phyloP scores from a whole-genome alignment of 2,329 filamentous ascomycete genomes.

The Penicillium capsulatum region DNA sequence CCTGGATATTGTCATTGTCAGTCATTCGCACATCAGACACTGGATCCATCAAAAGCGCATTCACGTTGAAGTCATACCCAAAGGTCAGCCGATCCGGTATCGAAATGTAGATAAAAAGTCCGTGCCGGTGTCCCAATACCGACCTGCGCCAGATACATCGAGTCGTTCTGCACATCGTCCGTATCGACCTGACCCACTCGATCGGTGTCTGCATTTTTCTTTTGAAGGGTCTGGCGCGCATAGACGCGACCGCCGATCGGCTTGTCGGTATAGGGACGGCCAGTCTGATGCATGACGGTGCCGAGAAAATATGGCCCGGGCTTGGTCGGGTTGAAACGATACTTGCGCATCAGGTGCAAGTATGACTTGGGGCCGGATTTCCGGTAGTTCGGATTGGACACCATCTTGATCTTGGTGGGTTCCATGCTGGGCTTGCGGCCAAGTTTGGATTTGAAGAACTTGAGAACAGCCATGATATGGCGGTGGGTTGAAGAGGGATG shows the following conservation, averaged over 20 bases:
- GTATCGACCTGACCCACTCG: slow-evolving; percentile 52
- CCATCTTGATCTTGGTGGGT: slow-evolving; percentile 46
- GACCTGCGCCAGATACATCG: slow-evolving; percentile 61
- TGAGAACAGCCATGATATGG: slow-evolving; percentile 9
- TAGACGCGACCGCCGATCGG: slow-evolving; percentile 49
- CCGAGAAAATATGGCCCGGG: slow-evolving; percentile 58
- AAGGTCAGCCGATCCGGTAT: slow-evolving; percentile 66
- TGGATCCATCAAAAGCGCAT: background rate
- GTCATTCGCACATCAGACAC: background rate
- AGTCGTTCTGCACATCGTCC: slow-evolving; percentile 64
- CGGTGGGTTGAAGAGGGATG: background rate
- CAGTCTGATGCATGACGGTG: slow-evolving; percentile 48
- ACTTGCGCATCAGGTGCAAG: slow-evolving; percentile 58
- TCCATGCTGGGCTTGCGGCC: slow-evolving; percentile 28
- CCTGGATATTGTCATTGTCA: slow-evolving; percentile 31
- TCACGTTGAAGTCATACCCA: slow-evolving; percentile 52
- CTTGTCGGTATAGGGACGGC: slow-evolving; percentile 45
- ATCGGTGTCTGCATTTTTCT: slow-evolving; percentile 34
- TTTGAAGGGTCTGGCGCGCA: slow-evolving; percentile 50
- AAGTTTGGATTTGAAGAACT: slow-evolving; percentile 12
- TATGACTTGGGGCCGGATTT: slow-evolving; percentile 61
- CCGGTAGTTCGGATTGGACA: slow-evolving; percentile 58
- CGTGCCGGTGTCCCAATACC: slow-evolving; percentile 63
- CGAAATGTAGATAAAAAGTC: slow-evolving; percentile 61
- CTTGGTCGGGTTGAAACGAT: slow-evolving; percentile 59